These are phyloP conservation scores for Colletotrichum falcatum DNA, from an alignment of 2,329 filamentous ascomycete species.

Conservation along the genomic window DNA sequence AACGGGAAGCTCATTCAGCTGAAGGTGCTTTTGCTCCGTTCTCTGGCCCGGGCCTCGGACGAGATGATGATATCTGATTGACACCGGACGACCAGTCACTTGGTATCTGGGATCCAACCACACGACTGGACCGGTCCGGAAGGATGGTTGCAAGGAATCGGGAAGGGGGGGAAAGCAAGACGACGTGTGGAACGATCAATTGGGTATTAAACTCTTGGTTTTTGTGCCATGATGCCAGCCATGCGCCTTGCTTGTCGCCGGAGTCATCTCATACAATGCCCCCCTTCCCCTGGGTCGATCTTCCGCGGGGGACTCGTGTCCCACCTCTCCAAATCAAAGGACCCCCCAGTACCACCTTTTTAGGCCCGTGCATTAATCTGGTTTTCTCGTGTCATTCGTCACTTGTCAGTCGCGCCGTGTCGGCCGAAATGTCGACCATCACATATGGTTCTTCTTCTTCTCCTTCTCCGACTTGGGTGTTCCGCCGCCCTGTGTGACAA, in stretches of 20 bases:
- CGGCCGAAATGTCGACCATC: no score
- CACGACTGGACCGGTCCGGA: neutral
- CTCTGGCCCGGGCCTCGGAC: neutral
- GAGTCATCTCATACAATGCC: neutral
- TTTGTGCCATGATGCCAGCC: no score
- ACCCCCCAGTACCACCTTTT: no score
- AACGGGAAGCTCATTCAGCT: neutral
- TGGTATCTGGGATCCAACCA: neutral
- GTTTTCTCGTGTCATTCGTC: no score
- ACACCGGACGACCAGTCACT: neutral
- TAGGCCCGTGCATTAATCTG: no score
- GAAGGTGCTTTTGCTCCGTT: neutral
- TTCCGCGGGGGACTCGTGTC: no score
- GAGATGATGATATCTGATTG: neutral
- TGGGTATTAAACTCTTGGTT: neutral
- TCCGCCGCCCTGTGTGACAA: no score
- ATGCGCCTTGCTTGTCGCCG: neutral
- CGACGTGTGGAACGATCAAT: neutral
- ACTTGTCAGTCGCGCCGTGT: no score
- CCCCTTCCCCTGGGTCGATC: neutral
- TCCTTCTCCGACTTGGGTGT: neutral
- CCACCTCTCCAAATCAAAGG: no score
- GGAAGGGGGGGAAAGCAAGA: no score
- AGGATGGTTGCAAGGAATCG: no score
- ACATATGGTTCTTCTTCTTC: no score